Conservation (phyloP, 495 filamentous ascomycete genomes). For the Penicillium roqueforti region DNA sequence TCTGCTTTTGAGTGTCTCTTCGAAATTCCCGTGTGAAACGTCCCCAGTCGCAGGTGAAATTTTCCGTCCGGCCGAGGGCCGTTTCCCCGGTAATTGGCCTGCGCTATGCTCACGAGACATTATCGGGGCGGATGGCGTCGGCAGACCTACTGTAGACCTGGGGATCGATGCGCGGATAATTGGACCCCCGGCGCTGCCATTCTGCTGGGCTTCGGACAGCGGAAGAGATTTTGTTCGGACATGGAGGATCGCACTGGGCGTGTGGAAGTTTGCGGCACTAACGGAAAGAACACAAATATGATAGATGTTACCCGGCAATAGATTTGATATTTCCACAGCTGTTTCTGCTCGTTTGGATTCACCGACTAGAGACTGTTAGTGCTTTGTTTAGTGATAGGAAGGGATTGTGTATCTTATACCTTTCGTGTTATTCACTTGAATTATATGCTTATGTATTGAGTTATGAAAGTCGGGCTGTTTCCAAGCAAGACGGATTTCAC, state of each 20-base stretch:
- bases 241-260: constrained; percentile 78
- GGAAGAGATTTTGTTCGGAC: constrained; percentile 64
- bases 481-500: constrained; percentile 89
- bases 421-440: constrained; percentile 89
- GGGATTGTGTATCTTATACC: constrained; percentile 43
- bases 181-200: constrained; percentile 40
- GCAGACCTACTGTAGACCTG: constrained; percentile 49
- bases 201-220: constrained; percentile 48
- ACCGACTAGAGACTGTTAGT: constrained; percentile 57
- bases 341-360: constrained; percentile 82
- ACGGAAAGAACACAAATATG: constrained; percentile 87
- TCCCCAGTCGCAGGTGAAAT: constrained; percentile 70
- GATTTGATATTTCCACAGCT: constrained; percentile 78
- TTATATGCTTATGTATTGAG: constrained; percentile 78
- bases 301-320: constrained; percentile 84
- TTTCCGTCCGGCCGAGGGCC: constrained; percentile 66
- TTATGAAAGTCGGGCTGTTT: constrained; percentile 72
- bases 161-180: constrained; percentile 43
- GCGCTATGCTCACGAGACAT: constrained; percentile 62
- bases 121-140: constrained; percentile 47
- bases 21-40: constrained; percentile 28
- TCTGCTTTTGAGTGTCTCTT: constrained; percentile 34
- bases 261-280: constrained; percentile 85
- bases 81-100: constrained; percentile 53
- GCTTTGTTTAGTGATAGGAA: neutral